Percentiles rank a stretch among this genome's conserved stretches.
phyloP scores from a whole-genome alignment of 2,329 filamentous ascomycete species.

The Sporothrix brunneoviolacea region DNA sequence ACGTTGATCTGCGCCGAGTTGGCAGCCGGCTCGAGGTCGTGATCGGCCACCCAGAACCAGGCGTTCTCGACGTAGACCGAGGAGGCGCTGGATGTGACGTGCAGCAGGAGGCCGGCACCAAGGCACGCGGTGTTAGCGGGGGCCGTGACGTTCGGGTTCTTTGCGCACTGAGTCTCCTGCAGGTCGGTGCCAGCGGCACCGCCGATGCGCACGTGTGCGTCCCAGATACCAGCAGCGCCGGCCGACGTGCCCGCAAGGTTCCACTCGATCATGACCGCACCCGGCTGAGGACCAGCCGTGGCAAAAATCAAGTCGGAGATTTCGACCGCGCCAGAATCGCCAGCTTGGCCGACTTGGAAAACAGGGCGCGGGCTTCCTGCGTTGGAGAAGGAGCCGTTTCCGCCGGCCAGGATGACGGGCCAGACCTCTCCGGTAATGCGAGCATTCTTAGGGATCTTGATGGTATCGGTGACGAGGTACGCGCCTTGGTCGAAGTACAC shows the following conservation, averaged over 20 bases:
- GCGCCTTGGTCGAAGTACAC: constrained; percentile 71
- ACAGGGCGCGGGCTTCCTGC: constrained; percentile 71
- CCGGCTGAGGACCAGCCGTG: constrained; percentile 74
- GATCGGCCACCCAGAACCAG: constrained; percentile 87
- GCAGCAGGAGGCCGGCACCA: constrained; percentile 65
- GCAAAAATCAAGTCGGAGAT: constrained; percentile 83
- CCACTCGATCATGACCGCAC: constrained; percentile 88
- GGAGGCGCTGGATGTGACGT: constrained; percentile 55
- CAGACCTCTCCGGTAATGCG: constrained; percentile 88
- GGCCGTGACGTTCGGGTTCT: constrained; percentile 55
- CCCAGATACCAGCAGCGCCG: constrained; percentile 79
- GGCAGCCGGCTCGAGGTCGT: constrained; percentile 71
- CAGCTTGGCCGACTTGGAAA: constrained; percentile 73
- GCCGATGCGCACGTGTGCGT: constrained; percentile 90
- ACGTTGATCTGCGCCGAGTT: constrained; percentile 70
- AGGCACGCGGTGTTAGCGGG: constrained; percentile 56
- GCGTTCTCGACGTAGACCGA: constrained; percentile 75
- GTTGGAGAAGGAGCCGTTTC: constrained; percentile 63
- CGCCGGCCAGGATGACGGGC: constrained; percentile 81
- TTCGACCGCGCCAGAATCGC: constrained; percentile 74
- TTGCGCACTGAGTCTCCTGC: constrained; percentile 71
- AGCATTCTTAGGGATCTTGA: constrained; percentile 69
- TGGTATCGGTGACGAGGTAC: constrained; percentile 63
- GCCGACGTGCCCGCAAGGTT: constrained; percentile 64
- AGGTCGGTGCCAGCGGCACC: constrained; percentile 78